These are phyloP conservation scores for Blepharisma undulans DNA, from an alignment of 169 alveolate species.

Conservation along the genomic window DNA sequence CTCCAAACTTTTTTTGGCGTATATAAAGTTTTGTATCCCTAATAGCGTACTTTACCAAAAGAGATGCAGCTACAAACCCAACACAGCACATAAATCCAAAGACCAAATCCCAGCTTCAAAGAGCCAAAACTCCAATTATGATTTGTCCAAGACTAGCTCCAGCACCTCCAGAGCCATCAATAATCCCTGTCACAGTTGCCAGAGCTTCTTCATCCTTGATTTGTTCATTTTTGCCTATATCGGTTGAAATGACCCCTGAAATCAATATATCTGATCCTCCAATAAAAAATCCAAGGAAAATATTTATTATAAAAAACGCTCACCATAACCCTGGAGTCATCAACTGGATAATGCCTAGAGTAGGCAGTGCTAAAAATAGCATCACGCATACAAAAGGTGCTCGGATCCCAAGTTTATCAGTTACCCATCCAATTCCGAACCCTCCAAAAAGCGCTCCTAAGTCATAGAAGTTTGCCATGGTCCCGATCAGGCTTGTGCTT, in stretches of 20 bases:
- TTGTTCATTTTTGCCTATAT: background rate
- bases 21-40: background rate
- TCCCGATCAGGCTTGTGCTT: slow-evolving; percentile 14
- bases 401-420: slow-evolving; percentile 36
- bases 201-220: slow-evolving; percentile 21
- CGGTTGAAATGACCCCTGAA: slow-evolving; percentile 42
- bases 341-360: background rate
- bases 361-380: slow-evolving; percentile 39
- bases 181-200: slow-evolving; percentile 36
- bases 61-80: background rate
- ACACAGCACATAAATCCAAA: slow-evolving; percentile 2
- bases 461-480: slow-evolving; percentile 38
- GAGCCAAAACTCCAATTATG: background rate
- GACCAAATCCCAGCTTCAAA: background rate
- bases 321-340: background rate
- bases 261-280: slow-evolving; percentile 48
- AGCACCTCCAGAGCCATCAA: slow-evolving; percentile 38
- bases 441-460: slow-evolving; percentile 46
- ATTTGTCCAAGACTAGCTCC: slow-evolving; percentile 40
- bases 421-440: slow-evolving; percentile 35
- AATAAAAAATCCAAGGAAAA: slow-evolving; percentile 35
- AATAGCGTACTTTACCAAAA: background rate
- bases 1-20: background rate
- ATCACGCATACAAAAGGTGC: slow-evolving; percentile 24
- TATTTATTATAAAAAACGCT: background rate